These are phyloP conservation scores for Podospora conica DNA, from an alignment of 495 filamentous ascomycete genomes.

Conservation along the genomic window DNA sequence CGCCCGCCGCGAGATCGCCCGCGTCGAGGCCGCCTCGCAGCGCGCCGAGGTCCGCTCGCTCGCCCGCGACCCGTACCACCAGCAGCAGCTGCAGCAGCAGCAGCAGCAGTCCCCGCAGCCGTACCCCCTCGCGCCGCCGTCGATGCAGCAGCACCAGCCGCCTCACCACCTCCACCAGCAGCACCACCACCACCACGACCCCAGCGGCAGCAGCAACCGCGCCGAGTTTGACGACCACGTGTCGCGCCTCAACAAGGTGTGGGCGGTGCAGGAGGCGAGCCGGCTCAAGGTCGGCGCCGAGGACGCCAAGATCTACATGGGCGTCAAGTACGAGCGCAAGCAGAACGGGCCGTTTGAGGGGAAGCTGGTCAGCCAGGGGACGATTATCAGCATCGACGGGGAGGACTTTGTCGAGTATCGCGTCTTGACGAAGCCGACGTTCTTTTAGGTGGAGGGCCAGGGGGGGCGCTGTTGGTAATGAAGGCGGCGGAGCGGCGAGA, in stretches of 20 bases:
- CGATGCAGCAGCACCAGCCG: not conserved
- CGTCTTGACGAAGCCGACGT: constrained; percentile 49
- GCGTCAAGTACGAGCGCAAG: constrained; percentile 50
- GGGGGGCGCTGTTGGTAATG: not conserved
- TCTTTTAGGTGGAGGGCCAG: constrained; percentile 29
- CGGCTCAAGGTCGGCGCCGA: constrained; percentile 33
- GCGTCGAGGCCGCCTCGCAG: constrained; percentile 37
- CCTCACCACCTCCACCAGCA: not conserved
- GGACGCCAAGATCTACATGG: constrained; percentile 46
- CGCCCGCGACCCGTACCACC: not conserved
- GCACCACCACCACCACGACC: not conserved
- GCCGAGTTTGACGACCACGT: constrained; percentile 37
- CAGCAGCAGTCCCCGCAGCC: not conserved
- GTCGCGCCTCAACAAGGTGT: constrained; percentile 40
- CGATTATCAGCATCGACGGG: constrained; percentile 50
- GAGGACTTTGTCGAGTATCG: constrained; percentile 55
- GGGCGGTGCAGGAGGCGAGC: constrained; percentile 41
- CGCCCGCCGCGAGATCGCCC: constrained; percentile 38
- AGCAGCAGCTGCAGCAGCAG: not conserved
- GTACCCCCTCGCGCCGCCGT: not conserved
- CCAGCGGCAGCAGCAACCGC: constrained; percentile 19
- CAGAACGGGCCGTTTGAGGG: constrained; percentile 46
- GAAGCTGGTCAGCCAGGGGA: constrained; percentile 45
- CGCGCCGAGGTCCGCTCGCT: constrained; percentile 23
- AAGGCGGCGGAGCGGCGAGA: no score